phyloP scores from a whole-genome alignment of 257 asterid species.

The Ajuga chamaepitys region DNA sequence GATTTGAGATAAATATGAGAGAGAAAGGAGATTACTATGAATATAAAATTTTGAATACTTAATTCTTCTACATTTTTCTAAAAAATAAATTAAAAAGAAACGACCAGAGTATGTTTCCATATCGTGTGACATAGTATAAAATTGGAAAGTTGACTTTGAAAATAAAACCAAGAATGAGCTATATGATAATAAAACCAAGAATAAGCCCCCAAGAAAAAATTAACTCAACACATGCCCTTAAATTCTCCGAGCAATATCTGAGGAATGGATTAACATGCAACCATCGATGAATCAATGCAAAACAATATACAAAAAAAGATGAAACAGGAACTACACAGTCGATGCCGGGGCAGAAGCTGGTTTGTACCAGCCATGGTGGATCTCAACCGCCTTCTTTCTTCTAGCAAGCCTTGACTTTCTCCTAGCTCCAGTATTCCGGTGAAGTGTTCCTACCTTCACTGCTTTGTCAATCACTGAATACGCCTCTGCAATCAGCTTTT shows the following conservation, averaged over 20 bases:
- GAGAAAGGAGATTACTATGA: no score
- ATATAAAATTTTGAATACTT: no score
- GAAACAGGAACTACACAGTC: slow-evolving; percentile 21
- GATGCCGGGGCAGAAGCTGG: slow-evolving; percentile 42
- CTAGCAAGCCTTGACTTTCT: slow-evolving; percentile 95
- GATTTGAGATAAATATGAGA: no score
- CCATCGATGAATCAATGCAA: not conserved
- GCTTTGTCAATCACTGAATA: slow-evolving; percentile 89
- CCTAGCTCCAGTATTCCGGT: slow-evolving; percentile 89
- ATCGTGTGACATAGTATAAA: no score
- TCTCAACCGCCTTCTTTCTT: slow-evolving; percentile 75
- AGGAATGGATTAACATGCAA: slow-evolving; percentile 7
- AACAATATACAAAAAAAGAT: slow-evolving; percentile 14
- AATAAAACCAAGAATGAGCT: no score
- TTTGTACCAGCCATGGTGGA: slow-evolving; percentile 81
- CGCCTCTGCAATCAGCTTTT: slow-evolving; percentile 83
- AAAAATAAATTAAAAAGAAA: no score
- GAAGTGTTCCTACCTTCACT: slow-evolving; percentile 67
- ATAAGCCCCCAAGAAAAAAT: not conserved
- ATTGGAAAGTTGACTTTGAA: no score
- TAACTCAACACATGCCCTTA: not conserved
- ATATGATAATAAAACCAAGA: no score
- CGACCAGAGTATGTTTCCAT: no score
- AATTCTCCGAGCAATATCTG: not conserved
- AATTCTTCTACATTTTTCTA: no score